These are phyloP conservation scores for Neltuma alba DNA, from an alignment of 306 rosid species.

Conservation along the genomic window DNA sequence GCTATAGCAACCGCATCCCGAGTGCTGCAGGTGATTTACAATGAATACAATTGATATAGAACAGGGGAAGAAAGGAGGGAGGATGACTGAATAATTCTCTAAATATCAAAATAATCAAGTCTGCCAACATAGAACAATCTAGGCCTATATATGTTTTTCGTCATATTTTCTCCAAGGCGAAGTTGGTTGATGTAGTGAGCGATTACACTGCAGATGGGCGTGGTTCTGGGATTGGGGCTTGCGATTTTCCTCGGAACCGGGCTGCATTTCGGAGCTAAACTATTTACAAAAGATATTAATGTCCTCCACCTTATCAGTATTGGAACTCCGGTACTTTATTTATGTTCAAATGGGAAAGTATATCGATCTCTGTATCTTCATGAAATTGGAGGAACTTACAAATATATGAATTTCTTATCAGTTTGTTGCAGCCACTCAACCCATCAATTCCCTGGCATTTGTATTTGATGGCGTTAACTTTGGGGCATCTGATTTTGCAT, in stretches of 20 bases:
- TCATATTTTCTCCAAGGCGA: not conserved
- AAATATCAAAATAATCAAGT: not conserved
- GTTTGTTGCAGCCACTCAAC: slow-evolving; percentile 96
- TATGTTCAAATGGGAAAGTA: slow-evolving; percentile 26
- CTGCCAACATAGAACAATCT: not conserved
- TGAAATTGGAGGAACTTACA: slow-evolving; percentile 22
- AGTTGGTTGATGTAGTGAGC: slow-evolving; percentile 18
- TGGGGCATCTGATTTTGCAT: slow-evolving; percentile 97
- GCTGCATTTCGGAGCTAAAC: slow-evolving; percentile 71
- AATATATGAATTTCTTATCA: slow-evolving; percentile 39
- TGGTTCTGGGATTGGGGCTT: slow-evolving; percentile 74
- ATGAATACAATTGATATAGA: not conserved
- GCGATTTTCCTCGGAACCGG: slow-evolving; percentile 77
- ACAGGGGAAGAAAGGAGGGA: no score
- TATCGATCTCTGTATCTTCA: not conserved
- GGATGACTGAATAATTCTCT: not conserved
- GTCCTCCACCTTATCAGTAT: slow-evolving; percentile 73
- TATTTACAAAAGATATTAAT: slow-evolving; percentile 69
- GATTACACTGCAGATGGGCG: slow-evolving; percentile 69
- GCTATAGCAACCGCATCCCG: slow-evolving; percentile 75
- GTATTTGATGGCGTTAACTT: slow-evolving; percentile 96
- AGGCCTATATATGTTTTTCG: not conserved
- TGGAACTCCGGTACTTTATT: slow-evolving; percentile 77
- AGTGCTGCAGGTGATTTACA: slow-evolving; percentile 71
- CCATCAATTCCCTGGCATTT: slow-evolving; percentile 88